Base-by-base conservation (phyloP, 805 yeast genomes). In the Diddensiella santjacobensis region DNA sequence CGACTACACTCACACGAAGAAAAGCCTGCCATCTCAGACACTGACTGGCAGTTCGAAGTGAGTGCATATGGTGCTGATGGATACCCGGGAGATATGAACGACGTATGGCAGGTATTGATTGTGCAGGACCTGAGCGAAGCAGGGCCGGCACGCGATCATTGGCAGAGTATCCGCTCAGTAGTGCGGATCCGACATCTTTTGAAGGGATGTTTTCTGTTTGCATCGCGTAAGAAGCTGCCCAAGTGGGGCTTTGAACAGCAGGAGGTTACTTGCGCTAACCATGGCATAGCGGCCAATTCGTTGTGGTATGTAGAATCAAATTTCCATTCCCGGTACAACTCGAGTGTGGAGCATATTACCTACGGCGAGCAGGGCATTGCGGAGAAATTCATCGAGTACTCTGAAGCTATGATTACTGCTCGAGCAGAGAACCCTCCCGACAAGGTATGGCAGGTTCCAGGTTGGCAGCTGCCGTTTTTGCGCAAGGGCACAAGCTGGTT, bases 191-290 rank as follows among this genome's bases (percentile, higher is more conserved):
- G 69, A 31, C 87, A 83, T 61, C 64, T 68, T 5, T 80, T 81
- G 11, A 76, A 80, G 30, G 66, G 70, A 19, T 87, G 96, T 63
- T 69, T 70, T 11, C 59, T 87, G 42, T 59, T 85, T 52, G 75
- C 83, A 6, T 91, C 85, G 57, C 77, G 75, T 29, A 71, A 71
- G 3, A 73, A 69, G 54, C 67, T 87, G 36, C 91, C 91, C 6
- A 69, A 68, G 2, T 82, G 88, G 87, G 95, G 82, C 1, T 72
- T 71, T 53, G 67, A 69, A 30, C 91, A 84, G 57, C 80, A 80
- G 61, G 96, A 87, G 69, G 87, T 87, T 3, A 65, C 84, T 22
- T 87, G 96, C 65, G 72, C 84, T 35, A 78, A 78, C 26, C 76
- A 75, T 13, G 87, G 95, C 4, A 74, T 74, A 3, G 62, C 70